Evolutionary conservation across 2,329 filamentous ascomycete genomes (phyloP).

Genomic region (Monosporascus sp.): DNA sequence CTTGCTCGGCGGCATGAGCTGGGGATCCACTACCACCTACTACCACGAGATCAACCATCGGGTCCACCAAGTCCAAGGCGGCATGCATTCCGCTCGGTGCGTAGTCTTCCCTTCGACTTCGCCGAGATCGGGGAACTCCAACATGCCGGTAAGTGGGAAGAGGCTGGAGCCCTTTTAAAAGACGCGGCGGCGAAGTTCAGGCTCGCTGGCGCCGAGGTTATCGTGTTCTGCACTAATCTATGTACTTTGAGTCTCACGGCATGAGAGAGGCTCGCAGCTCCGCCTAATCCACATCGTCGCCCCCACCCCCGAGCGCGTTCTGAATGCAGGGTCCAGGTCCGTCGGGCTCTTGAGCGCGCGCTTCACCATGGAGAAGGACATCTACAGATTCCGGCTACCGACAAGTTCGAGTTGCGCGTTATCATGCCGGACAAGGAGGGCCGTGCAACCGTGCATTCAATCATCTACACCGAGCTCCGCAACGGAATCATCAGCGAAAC

Average conservation of each 20-base stretch:
- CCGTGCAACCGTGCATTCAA: constrained; percentile 10
- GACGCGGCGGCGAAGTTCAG: constrained; percentile 7
- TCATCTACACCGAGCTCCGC: constrained; percentile 16
- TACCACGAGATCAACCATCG: constrained; percentile 15
- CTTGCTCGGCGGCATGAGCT: constrained; percentile 15
- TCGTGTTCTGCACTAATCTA: constrained; percentile 15
- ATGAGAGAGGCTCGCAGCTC: constrained; percentile 6
- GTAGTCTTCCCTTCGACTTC: constrained; percentile 15
- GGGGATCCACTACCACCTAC: constrained; percentile 14
- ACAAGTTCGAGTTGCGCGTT: constrained; percentile 14
- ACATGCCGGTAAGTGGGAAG: constrained; percentile 12
- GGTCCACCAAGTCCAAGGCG: constrained; percentile 11
- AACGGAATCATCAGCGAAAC: constrained; percentile 11
- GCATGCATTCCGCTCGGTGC: constrained; percentile 12
- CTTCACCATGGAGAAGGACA: constrained; percentile 20
- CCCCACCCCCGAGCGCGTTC: constrained; percentile 11
- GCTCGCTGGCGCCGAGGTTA: constrained; percentile 13
- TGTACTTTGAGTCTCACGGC: constrained; percentile 12
- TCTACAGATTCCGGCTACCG: constrained; percentile 14
- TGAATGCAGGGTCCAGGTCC: constrained; percentile 7
- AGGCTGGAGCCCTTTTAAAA: constrained; percentile 10
- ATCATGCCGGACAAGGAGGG: constrained; percentile 13
- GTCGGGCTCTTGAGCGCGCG: constrained; percentile 15
- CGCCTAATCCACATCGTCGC: constrained; percentile 14
- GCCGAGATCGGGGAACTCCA: constrained; percentile 10